A percentile compares a stretch with the other conserved stretches of the same genome.
phyloP scores from a whole-genome alignment of 2,329 filamentous ascomycete species.

The Apiospora marii region DNA sequence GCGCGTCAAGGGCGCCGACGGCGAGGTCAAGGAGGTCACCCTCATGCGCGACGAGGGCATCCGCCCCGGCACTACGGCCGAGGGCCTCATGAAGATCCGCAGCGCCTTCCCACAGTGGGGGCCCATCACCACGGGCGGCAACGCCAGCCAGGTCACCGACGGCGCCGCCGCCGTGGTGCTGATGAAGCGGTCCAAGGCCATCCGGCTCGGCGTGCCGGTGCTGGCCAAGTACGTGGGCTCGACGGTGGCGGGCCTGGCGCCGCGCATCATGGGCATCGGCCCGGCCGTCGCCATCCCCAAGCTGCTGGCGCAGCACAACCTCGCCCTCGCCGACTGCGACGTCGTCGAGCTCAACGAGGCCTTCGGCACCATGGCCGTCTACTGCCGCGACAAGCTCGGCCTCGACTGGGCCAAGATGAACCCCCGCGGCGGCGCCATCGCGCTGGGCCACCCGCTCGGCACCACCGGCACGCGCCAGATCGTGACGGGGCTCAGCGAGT shows the following conservation, averaged over 20 bases:
- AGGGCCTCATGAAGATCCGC: constrained; percentile 83
- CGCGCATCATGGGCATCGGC: constrained; percentile 96
- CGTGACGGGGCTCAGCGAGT: constrained; percentile 88
- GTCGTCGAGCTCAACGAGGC: constrained; percentile 96
- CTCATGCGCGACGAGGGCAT: constrained; percentile 90
- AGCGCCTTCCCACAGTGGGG: constrained; percentile 92
- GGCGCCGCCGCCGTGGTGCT: constrained; percentile 88
- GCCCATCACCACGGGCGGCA: constrained; percentile 86
- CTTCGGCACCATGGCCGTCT: constrained; percentile 97
- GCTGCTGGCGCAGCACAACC: constrained; percentile 80
- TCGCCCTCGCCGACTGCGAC: constrained; percentile 84
- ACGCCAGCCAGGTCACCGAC: constrained; percentile 94
- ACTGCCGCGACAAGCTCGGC: constrained; percentile 79
- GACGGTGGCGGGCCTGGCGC: constrained; percentile 87
- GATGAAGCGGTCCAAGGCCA: constrained; percentile 92
- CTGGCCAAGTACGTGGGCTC: constrained; percentile 93
- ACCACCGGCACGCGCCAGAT: constrained; percentile 82
- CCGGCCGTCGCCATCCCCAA: constrained; percentile 80
- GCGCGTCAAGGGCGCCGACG: constrained; percentile 83
- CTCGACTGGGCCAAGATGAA: constrained; percentile 82
- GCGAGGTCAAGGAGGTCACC: constrained; percentile 78
- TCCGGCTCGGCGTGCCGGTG: constrained; percentile 88
- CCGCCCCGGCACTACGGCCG: constrained; percentile 86
- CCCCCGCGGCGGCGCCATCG: constrained; percentile 81
- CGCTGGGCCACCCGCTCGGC: constrained; percentile 83